Percentiles rank a stretch among this genome's conserved stretches.
Evolutionary conservation across 2,329 filamentous ascomycete species (phyloP).

Genomic region (Trichoderma polysporum): DNA sequence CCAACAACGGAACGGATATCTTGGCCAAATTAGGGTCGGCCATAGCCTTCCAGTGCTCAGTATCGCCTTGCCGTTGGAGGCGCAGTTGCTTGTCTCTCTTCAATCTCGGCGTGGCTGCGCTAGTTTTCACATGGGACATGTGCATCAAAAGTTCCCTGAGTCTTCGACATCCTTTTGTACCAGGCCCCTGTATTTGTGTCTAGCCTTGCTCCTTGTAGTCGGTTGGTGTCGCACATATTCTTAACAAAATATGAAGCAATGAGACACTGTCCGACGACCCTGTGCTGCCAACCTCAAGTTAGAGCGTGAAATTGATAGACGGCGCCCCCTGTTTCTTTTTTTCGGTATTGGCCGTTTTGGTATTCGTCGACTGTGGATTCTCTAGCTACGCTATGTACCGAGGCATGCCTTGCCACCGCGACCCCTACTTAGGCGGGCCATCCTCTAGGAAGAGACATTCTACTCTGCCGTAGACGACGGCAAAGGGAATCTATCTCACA

Average conservation of each 20-base stretch:
- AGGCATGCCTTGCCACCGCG: not conserved
- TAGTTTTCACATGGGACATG: not conserved
- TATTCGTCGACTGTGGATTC: not conserved
- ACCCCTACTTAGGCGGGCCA: not conserved
- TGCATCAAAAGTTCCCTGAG: constrained; percentile 1
- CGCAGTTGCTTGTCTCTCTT: not conserved
- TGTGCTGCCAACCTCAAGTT: not conserved
- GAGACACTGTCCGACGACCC: not conserved
- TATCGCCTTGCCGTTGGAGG: not conserved
- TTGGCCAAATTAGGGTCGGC: constrained; percentile 42
- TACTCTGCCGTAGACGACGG: not conserved
- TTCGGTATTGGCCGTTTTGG: not conserved
- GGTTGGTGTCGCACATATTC: not conserved
- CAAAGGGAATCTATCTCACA: not conserved
- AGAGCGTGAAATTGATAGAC: not conserved
- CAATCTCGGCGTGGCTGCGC: not conserved
- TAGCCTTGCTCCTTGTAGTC: not conserved
- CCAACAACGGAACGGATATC: constrained; percentile 65
- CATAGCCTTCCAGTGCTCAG: not conserved
- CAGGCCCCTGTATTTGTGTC: not conserved
- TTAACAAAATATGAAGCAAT: not conserved
- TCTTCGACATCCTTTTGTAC: not conserved
- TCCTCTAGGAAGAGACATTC: not conserved
- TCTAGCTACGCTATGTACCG: not conserved
- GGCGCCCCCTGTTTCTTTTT: not conserved